Base-by-base conservation (phyloP, 495 filamentous ascomycete genomes). In the Penicillium pancosmium region DNA sequence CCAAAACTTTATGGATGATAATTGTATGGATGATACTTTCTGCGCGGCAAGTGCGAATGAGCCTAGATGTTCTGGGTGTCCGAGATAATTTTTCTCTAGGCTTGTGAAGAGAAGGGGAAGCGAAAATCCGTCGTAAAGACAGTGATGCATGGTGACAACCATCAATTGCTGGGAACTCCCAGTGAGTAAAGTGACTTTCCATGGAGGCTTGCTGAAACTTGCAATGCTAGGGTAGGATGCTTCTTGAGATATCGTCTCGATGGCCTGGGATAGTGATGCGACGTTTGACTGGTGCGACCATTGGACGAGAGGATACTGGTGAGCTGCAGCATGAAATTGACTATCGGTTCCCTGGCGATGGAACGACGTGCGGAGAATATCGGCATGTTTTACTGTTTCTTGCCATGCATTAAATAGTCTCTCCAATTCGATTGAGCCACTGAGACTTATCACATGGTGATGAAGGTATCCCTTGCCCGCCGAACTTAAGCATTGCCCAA, bases 51-150 rank as follows among this genome's bases (percentile, higher is more conserved):
- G 41, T 44, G 41, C 41, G 9, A 44, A 44, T 2, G 16, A 44
- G 41, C 16, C n/a, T n/a, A 19, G 15, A 44, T 1, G 41, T 31
- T 27, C 56, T 56, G 55, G 54, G 67, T 15, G 51, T 48, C n/a
- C 31, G 21, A 16, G 58, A 55, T 15, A 57, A 13, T 5, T 19
- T 10, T 44, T 19, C 41, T 44, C 41, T 6, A 51, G 8, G 31
- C 90, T 88, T 0, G 81, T 63, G 10, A 91, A 73, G 0, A 93
- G 73, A 5, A 79, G 64, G 38, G 78, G 75, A 27, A 92, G 82
- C 0, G 89, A 88, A n/a, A 83, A 77, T 4, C 87, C 90, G 71
- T 93, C 90, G 64, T 93, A 93, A 0, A 92, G 72, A 15, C 88
- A 88, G 66, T 93, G 90, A 68, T 92, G 90, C 62, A 91, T 87